Evolutionary conservation across 73 alveolate genomes (phyloP).

Genomic region (Paramecium octaurelia): DNA sequence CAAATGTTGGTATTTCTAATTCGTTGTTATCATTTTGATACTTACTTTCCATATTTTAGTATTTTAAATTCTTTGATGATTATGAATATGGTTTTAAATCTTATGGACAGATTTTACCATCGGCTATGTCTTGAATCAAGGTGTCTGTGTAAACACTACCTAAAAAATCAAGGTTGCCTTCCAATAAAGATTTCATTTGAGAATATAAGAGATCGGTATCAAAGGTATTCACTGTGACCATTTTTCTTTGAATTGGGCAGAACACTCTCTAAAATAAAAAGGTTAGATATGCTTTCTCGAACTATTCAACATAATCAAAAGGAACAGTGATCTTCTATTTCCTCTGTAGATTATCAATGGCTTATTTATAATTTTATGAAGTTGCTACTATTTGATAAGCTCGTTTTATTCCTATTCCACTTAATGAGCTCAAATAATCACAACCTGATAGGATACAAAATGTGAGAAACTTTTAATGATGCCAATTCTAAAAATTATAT

Average conservation of each 20-base stretch:
- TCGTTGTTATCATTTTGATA: background rate
- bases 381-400: constrained; percentile 59
- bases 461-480: constrained; percentile 77
- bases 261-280: constrained; percentile 90
- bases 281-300: constrained; percentile 89
- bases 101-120: constrained; percentile 28
- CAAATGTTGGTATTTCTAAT: background rate
- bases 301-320: constrained; percentile 79
- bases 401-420: constrained; percentile 72
- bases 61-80: background rate
- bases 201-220: background rate
- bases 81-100: background rate
- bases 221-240: constrained; percentile 70
- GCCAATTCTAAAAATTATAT: constrained; percentile 75
- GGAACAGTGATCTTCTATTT: constrained; percentile 72
- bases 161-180: background rate
- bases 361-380: constrained; percentile 19
- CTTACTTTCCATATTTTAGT: background rate
- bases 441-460: constrained; percentile 97
- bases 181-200: background rate
- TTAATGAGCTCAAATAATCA: constrained; percentile 91
- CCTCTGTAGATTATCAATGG: constrained; percentile 36
- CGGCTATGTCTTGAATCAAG: background rate
- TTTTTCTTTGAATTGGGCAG: constrained; percentile 86
- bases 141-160: background rate